Evolutionary conservation across 441 rosid species (phyloP).

Genomic region (Euphorbia celastroides): DNA sequence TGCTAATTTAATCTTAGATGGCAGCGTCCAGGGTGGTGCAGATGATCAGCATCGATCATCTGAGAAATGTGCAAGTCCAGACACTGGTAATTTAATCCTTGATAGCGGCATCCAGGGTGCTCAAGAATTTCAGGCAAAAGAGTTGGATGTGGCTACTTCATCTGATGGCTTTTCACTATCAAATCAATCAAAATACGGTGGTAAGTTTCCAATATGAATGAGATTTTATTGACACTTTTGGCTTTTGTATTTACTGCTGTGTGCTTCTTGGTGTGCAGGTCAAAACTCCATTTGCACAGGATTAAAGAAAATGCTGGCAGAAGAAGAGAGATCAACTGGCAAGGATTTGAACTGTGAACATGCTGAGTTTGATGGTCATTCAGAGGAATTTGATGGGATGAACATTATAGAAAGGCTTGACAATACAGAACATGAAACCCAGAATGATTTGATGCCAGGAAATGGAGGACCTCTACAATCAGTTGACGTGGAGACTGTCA

Average conservation of each 20-base stretch:
- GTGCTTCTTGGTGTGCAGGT: conserved; percentile 21
- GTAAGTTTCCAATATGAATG: conserved; percentile 10
- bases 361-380: conserved; percentile 13
- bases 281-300: conserved; percentile 15
- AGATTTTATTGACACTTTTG: background rate
- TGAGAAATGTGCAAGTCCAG: conserved; percentile 6
- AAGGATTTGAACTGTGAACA: conserved; percentile 4
- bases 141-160: conserved; percentile 7
- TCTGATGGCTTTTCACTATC: conserved; percentile 11
- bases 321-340: conserved; percentile 11
- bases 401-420: conserved; percentile 3
- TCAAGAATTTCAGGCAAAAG: background rate
- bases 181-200: conserved; percentile 7
- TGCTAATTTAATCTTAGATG: too few relatives aligned
- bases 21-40: too few relatives aligned
- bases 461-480: conserved; percentile 9
- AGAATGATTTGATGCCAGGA: conserved; percentile 7
- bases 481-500: conserved; percentile 2
- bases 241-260: conserved; percentile 8
- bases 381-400: conserved; percentile 14
- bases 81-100: conserved; percentile 13
- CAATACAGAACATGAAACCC: background rate
- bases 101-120: too few relatives aligned
- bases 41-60: conserved; percentile 9
- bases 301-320: conserved; percentile 19